Conservation (phyloP, 1,284 basidiomycete species). For the Wolfiporia cocos region DNA sequence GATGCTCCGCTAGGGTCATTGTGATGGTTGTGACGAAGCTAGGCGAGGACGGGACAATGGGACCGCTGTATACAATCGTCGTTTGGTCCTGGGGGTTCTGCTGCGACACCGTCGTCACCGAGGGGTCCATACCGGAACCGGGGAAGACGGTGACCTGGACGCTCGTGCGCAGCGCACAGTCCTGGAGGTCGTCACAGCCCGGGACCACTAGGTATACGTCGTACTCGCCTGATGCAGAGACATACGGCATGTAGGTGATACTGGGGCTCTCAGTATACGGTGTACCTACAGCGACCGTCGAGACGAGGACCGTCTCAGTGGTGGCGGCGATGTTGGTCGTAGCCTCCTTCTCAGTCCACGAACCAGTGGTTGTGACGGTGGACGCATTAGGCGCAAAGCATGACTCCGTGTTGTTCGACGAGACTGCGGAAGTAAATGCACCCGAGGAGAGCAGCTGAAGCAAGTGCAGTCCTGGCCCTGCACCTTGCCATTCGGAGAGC, state of each 20-base stretch:
- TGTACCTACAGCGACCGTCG: slow-evolving; percentile 64
- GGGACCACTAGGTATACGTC: slow-evolving; percentile 82
- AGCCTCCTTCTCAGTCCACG: slow-evolving; percentile 61
- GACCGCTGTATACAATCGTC: slow-evolving; percentile 74
- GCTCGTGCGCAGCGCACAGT: slow-evolving; percentile 77
- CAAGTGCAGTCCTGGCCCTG: slow-evolving; percentile 79
- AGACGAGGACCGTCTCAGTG: slow-evolving; percentile 66
- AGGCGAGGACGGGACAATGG: slow-evolving; percentile 68
- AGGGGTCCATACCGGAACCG: slow-evolving; percentile 57
- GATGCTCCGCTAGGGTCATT: slow-evolving; percentile 59
- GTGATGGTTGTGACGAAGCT: slow-evolving; percentile 72
- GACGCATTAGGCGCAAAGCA: slow-evolving; percentile 75
- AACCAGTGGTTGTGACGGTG: slow-evolving; percentile 55
- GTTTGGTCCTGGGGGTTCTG: slow-evolving; percentile 61
- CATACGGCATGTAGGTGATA: slow-evolving; percentile 87
- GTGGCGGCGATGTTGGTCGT: slow-evolving; percentile 78
- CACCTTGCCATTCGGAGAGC: slow-evolving; percentile 72
- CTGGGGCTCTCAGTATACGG: slow-evolving; percentile 56
- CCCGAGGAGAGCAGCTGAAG: slow-evolving; percentile 90
- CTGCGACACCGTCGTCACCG: slow-evolving; percentile 69
- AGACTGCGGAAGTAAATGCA: slow-evolving; percentile 73
- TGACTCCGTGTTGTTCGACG: slow-evolving; percentile 54
- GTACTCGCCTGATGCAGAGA: slow-evolving; percentile 85
- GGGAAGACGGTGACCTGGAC: slow-evolving; percentile 85
- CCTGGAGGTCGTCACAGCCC: slow-evolving; percentile 77